phyloP scores from a whole-genome alignment of 2,329 filamentous ascomycete genomes.

The Aspergillus niger region DNA sequence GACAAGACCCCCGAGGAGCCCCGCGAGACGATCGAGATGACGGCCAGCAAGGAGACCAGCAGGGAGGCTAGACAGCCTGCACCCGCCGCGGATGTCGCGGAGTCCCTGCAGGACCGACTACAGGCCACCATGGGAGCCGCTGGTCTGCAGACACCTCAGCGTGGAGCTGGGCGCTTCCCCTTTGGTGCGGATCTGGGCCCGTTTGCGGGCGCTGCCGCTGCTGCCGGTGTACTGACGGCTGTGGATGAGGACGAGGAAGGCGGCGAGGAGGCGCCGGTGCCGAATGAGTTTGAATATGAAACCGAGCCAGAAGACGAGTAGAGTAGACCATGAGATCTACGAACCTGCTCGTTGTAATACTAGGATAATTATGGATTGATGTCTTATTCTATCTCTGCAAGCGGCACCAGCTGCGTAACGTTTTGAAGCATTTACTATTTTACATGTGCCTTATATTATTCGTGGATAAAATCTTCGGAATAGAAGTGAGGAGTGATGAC shows the following conservation, averaged over 20 bases:
- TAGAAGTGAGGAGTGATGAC: neutral
- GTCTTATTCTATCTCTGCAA: constrained; percentile 23
- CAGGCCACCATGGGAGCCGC: constrained; percentile 41
- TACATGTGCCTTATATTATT: neutral
- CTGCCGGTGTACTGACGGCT: constrained; percentile 78
- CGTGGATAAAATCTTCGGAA: neutral
- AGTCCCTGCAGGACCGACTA: constrained; percentile 47
- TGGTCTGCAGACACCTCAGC: constrained; percentile 37
- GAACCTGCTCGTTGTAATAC: constrained; percentile 37
- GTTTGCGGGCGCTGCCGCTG: constrained; percentile 63
- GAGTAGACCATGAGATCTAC: constrained; percentile 9
- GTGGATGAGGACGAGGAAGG: constrained; percentile 70
- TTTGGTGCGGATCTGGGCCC: constrained; percentile 25
- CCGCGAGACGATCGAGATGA: constrained; percentile 84
- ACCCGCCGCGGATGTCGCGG: constrained; percentile 25
- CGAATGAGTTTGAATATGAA: constrained; percentile 51
- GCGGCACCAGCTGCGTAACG: constrained; percentile 10
- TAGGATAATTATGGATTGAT: constrained; percentile 38
- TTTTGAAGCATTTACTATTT: constrained; percentile 14
- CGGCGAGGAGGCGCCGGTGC: constrained; percentile 50
- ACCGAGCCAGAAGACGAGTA: constrained; percentile 41
- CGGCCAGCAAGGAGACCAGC: constrained; percentile 71
- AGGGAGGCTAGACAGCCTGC: constrained; percentile 37
- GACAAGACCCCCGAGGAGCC: constrained; percentile 78
- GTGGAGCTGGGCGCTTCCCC: constrained; percentile 26